Base-by-base conservation (phyloP, 345 rosid species). In the Adansonia digitata region DNA sequence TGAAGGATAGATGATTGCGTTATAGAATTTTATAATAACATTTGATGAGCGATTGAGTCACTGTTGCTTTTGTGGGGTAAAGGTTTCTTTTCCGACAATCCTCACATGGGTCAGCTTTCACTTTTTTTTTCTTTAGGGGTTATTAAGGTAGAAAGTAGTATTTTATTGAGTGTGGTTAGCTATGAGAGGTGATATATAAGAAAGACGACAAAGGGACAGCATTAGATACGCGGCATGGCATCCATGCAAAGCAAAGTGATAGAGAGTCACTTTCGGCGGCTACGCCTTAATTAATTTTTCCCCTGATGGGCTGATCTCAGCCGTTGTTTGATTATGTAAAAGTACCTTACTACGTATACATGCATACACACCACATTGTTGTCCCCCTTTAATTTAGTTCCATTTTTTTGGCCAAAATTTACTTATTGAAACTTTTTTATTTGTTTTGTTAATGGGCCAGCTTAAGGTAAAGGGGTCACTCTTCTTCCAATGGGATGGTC, bases 61-160 rank as follows among this genome's bases (percentile, higher is more conserved):
- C n/a, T n/a, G n/a, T 22, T 27, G 22, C 14, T 13, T 24, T 6
- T 15, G 13, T 15, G 13, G 53, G 37, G 22, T 6, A 45, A 7
- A 10, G 69, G 35, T 13, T 4, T 4, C 55, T 42, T 39, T 5
- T 22, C 79, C 48, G 74, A 77, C 83, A 72, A 59, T 4, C 46
- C 63, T 69, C 86, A 78, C 83, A 78, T 75, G 83, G 17, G 31
- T 70, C 60, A 11, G 24, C 55, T 15, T 45, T 45, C 72, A 45
- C 55, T 57, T 40, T 65, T 43, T 37, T 35, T 2, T 15, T 64
- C 10, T 37, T 37, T n/a, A 37, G 2, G 4, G 0, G 2, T 60
- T 62, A 35, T 55, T 22, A 55, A 55, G 4, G 22, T 0, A 4
- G 46, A 39, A 4, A 64, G 2, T 20, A 64, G 14, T 39, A 63